A percentile compares a stretch with the other conserved stretches of the same genome.
Evolutionary conservation across 495 filamentous ascomycete species (phyloP).

Genomic region (Podospora australis): DNA sequence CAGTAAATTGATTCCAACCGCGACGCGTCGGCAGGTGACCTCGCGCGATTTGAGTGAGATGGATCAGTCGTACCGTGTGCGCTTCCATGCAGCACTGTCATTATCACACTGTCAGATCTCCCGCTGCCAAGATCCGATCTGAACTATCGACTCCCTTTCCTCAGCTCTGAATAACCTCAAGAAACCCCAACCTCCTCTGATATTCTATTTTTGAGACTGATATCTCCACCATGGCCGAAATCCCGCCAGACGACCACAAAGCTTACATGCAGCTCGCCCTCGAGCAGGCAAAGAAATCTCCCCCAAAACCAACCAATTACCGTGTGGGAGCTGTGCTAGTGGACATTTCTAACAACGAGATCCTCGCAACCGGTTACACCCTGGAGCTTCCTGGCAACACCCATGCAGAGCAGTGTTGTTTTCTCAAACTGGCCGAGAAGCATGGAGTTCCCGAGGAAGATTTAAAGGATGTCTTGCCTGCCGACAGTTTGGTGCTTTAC

Average conservation of each 20-base stretch:
- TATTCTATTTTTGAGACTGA: neutral
- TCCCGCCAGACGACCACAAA: conserved; percentile 46
- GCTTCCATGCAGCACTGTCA: neutral
- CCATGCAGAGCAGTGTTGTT: conserved; percentile 89
- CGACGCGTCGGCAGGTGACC: conserved; percentile 11
- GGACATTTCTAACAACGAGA: conserved; percentile 46
- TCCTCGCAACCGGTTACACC: conserved; percentile 84
- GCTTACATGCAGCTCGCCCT: conserved; percentile 69
- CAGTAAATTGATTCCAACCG: conserved; percentile 1
- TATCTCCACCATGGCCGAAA: conserved; percentile 12
- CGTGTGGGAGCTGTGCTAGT: conserved; percentile 84
- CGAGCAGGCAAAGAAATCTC: conserved; percentile 64
- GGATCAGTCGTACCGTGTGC: neutral
- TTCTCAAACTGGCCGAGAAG: conserved; percentile 62
- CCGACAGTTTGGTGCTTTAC: conserved; percentile 62
- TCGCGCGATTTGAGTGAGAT: neutral
- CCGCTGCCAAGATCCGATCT: neutral
- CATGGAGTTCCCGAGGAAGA: conserved; percentile 47
- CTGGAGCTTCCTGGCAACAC: conserved; percentile 89
- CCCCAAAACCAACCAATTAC: conserved; percentile 84
- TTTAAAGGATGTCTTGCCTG: conserved; percentile 50
- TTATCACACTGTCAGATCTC: neutral
- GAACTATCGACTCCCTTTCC: no score
- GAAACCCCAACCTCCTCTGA: neutral
- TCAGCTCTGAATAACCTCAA: neutral